These are phyloP conservation scores for Amoeboradix gromovi DNA, from an alignment of 371 early-diverging fungal genomes.

Conservation along the genomic window DNA sequence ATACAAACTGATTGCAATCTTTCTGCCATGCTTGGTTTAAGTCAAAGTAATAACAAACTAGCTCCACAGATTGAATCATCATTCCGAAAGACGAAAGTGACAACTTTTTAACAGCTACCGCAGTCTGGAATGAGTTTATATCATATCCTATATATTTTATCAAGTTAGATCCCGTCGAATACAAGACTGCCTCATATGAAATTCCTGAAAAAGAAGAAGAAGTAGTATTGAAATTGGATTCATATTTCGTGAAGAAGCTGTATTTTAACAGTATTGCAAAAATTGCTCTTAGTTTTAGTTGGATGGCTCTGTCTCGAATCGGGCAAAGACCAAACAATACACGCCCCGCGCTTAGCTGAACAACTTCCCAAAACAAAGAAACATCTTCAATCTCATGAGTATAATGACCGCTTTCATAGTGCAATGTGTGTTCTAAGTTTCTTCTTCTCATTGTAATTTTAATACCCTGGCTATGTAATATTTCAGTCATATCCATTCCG, in stretches of 20 bases:
- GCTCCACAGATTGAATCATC: not conserved
- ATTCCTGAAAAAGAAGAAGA: not conserved
- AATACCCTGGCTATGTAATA: not conserved
- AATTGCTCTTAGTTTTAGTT: not conserved
- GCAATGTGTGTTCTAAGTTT: not conserved
- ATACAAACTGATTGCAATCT: not conserved
- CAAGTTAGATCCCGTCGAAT: not conserved
- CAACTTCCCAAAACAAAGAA: not conserved
- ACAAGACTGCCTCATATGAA: not conserved
- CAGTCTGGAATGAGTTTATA: not conserved
- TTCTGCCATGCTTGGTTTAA: not conserved
- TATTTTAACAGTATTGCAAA: not conserved
- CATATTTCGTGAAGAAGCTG: not conserved
- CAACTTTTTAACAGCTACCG: not conserved
- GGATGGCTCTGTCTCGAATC: not conserved
- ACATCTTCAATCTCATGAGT: not conserved
- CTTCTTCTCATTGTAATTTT: not conserved
- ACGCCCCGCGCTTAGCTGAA: not conserved
- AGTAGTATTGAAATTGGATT: not conserved
- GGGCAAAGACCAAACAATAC: not conserved
- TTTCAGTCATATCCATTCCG: not conserved
- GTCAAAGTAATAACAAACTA: not conserved
- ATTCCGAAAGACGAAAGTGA: not conserved
- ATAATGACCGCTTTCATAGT: not conserved
- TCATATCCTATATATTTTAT: not conserved